Conservation (phyloP, 2,329 filamentous ascomycete genomes). For the Microsporum audouinii region DNA sequence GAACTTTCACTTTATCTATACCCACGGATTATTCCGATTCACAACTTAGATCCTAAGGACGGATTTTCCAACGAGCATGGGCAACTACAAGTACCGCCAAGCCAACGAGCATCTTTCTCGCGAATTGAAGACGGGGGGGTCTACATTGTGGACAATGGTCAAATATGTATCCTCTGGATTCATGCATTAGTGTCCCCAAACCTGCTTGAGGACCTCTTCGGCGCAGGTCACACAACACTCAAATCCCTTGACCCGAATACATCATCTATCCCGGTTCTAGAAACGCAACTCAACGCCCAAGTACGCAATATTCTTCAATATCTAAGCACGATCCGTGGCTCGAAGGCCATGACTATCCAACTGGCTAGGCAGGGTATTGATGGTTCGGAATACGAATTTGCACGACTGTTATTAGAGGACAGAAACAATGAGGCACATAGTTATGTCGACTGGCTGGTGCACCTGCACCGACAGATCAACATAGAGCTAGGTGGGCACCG, state of each 20-base stretch:
- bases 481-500: constrained; percentile 55
- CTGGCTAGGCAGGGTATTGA: constrained; percentile 86
- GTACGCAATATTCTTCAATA: constrained; percentile 89
- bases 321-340: constrained; percentile 64
- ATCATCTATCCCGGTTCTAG: constrained; percentile 66
- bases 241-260: constrained; percentile 71
- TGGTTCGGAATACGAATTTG: constrained; percentile 94
- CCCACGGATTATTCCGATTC: constrained; percentile 80
- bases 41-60: constrained; percentile 76
- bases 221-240: constrained; percentile 58
- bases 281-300: constrained; percentile 90
- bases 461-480: constrained; percentile 85
- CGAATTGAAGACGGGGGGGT: constrained; percentile 85
- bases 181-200: constrained; percentile 88
- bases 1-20: constrained; percentile 91
- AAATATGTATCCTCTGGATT: constrained; percentile 83
- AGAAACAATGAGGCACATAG: constrained; percentile 95
- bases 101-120: constrained; percentile 71
- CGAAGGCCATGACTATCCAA: constrained; percentile 80
- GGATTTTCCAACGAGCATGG: constrained; percentile 90
- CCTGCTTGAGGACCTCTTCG: constrained; percentile 80
- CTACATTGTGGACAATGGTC: constrained; percentile 91
- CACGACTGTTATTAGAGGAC: constrained; percentile 79
- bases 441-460: constrained; percentile 97
- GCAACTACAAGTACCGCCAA: constrained; percentile 70